phyloP scores from a whole-genome alignment of 106 monocot species.

The Dendrobium nobile region DNA sequence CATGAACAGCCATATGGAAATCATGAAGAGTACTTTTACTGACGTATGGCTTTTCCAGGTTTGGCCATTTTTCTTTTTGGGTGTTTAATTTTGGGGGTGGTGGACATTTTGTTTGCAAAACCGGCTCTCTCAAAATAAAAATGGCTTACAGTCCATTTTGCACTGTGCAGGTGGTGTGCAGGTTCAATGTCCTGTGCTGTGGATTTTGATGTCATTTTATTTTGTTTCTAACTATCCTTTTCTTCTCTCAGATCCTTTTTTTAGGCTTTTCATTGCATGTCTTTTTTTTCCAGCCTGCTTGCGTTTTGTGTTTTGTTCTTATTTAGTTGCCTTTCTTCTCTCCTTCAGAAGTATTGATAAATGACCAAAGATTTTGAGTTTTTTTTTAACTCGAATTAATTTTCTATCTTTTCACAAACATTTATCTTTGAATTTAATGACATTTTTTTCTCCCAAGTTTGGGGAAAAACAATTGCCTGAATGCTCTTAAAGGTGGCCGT shows the following conservation, averaged over 20 bases:
- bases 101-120: background rate
- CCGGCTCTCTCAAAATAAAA: conserved; percentile 7
- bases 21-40: background rate
- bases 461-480: too few species aligned
- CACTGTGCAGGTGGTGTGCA: conserved; percentile 54
- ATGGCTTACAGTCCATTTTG: conserved; percentile 38
- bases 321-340: background rate
- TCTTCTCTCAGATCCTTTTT: background rate
- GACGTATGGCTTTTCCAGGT: background rate
- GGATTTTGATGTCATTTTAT: conserved; percentile 11
- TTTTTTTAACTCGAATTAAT: too few species aligned
- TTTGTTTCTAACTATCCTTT: background rate
- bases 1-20: conserved; percentile 5
- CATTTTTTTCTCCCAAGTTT: too few species aligned
- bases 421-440: too few species aligned
- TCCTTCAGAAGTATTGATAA: background rate
- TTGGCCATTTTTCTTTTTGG: background rate
- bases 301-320: background rate
- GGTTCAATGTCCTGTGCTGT: conserved; percentile 38
- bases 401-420: too few species aligned
- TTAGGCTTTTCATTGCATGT: background rate
- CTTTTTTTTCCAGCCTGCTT: background rate
- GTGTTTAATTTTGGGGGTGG: background rate
- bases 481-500: too few species aligned
- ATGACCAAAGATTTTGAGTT: too few species aligned